Percentiles rank a stretch among this genome's conserved stretches.
These are phyloP conservation scores for Wickerhamomyces sp. DNA, from an alignment of 1,139 yeast species.

Conservation along the genomic window DNA sequence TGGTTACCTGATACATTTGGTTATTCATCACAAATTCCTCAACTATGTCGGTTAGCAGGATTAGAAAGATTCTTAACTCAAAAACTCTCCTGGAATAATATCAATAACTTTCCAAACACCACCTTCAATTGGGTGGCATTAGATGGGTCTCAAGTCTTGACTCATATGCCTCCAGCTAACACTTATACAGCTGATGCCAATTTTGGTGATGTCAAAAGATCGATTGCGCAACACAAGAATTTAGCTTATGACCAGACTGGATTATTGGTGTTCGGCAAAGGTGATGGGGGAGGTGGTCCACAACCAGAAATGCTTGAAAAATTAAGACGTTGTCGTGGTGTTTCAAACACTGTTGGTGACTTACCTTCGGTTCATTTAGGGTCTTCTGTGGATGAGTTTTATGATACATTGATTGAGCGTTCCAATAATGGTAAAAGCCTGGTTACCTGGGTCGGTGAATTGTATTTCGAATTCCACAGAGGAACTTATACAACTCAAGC, in stretches of 20 bases:
- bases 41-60: constrained; percentile 79
- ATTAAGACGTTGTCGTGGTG: constrained; percentile 84
- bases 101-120: constrained; percentile 81
- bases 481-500: constrained; percentile 97
- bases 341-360: constrained; percentile 75
- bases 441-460: constrained; percentile 90
- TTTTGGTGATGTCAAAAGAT: constrained; percentile 85
- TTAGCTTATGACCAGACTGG: constrained; percentile 77
- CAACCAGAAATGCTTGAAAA: constrained; percentile 90
- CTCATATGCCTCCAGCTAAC: constrained; percentile 97
- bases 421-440: constrained; percentile 64
- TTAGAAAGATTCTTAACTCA: constrained; percentile 86
- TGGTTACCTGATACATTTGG: constrained; percentile 99
- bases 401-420: constrained; percentile 54
- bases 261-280: constrained; percentile 80
- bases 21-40: constrained; percentile 92
- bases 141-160: constrained; percentile 88
- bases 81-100: constrained; percentile 93
- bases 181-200: constrained; percentile 92
- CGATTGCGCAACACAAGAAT: constrained; percentile 78
- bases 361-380: constrained; percentile 80
- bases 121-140: constrained; percentile 95
- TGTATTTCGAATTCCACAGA: constrained; percentile 91
- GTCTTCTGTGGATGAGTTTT: constrained; percentile 67
- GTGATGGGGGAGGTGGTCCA: constrained; percentile 99